Evolutionary conservation across 805 yeast species (phyloP).

Genomic region (Yarrowia sp.): DNA sequence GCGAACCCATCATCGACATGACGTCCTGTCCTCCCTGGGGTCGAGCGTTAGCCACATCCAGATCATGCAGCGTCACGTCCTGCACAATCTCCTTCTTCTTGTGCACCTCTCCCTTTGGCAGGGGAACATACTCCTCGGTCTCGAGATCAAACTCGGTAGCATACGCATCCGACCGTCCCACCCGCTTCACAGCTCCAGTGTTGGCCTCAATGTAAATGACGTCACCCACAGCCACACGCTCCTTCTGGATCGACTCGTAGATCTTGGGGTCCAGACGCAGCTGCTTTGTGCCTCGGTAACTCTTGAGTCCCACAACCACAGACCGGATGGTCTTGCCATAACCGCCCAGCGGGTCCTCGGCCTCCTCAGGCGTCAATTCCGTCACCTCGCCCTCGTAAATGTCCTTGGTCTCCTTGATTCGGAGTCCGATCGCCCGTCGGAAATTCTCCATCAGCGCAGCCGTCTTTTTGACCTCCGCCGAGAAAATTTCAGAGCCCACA

Average conservation of each 20-base stretch:
- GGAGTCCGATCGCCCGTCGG: conserved; percentile 92
- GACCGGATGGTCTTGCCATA: conserved; percentile 96
- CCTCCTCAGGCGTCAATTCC: conserved; percentile 93
- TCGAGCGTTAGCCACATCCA: conserved; percentile 94
- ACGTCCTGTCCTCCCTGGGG: conserved; percentile 98
- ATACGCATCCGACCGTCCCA: conserved; percentile 97
- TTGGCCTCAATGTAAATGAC: conserved; percentile 97
- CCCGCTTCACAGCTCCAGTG: conserved; percentile 96
- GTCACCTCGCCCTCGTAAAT: conserved; percentile 98
- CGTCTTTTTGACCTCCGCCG: conserved; percentile 97
- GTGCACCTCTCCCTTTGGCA: conserved; percentile 99
- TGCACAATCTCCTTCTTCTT: conserved; percentile 97
- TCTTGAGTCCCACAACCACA: conserved; percentile 90
- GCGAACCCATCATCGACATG: conserved; percentile 94
- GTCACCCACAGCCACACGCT: conserved; percentile 92
- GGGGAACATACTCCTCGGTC: conserved; percentile 97
- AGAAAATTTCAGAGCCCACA: conserved; percentile 91
- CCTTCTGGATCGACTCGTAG: conserved; percentile 93
- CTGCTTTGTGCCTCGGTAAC: conserved; percentile 90
- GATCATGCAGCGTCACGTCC: conserved; percentile 94
- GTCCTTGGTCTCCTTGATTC: conserved; percentile 96
- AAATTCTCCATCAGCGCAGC: conserved; percentile 96
- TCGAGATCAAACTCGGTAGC: conserved; percentile 98
- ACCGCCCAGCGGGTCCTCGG: conserved; percentile 96
- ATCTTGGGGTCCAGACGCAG: conserved; percentile 89